phyloP scores from a whole-genome alignment of 768 basidiomycete genomes.

The Ramaria sp. region DNA sequence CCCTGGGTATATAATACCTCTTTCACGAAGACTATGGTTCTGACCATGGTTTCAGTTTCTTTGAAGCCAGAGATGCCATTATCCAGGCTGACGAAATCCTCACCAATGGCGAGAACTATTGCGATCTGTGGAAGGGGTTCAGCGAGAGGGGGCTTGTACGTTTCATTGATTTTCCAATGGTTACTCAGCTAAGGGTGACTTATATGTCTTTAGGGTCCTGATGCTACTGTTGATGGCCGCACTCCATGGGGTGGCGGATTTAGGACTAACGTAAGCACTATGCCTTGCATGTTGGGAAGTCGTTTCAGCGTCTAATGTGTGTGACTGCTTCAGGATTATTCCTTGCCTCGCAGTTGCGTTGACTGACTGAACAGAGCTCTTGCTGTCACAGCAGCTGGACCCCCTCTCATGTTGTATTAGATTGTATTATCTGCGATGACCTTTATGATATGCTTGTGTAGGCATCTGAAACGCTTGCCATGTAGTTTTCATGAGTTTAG shows the following conservation, averaged over 20 bases:
- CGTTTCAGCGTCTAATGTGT: neutral
- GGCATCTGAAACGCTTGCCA: no score
- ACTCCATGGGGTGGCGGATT: constrained; percentile 94
- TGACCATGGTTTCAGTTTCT: constrained; percentile 35
- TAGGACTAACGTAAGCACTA: constrained; percentile 45
- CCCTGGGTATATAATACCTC: constrained; percentile 31
- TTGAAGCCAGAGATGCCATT: constrained; percentile 82
- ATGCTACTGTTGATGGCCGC: constrained; percentile 60
- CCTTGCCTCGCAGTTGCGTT: neutral
- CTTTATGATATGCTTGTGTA: neutral
- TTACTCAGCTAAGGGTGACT: neutral
- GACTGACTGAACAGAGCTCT: neutral
- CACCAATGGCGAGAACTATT: constrained; percentile 90
- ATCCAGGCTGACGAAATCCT: constrained; percentile 83
- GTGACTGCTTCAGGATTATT: neutral
- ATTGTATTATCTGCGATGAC: neutral
- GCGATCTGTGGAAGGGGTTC: constrained; percentile 80
- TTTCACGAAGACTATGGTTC: neutral
- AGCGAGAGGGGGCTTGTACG: constrained; percentile 55
- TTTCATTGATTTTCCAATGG: neutral
- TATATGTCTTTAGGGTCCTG: constrained; percentile 32
- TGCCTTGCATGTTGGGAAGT: neutral
- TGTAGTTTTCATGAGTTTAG: no score
- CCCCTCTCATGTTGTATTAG: neutral
- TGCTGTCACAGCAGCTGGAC: neutral